Base-by-base conservation (phyloP, 306 rosid species). In the Leucaena leucocephala region DNA sequence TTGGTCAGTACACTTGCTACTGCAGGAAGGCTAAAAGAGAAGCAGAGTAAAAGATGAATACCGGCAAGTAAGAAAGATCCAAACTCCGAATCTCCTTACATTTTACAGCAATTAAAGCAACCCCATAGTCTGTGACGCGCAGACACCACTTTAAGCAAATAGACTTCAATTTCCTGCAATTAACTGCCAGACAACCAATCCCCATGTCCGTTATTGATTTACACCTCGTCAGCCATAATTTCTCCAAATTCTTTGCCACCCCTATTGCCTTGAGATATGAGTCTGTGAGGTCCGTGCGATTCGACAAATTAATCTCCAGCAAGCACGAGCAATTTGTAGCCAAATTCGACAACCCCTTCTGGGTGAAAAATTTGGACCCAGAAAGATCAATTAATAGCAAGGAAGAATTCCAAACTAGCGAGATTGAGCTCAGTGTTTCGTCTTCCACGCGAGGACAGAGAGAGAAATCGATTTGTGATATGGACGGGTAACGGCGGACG, bases 51-150 rank as follows among this genome's bases (percentile, higher is more conserved):
- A 61, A 21, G 27, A 74, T 54, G 16, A 34, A 61, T 85, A 93
- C 98, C 90, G 85, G 91, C 83, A 91, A 68, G 82, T 89, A 89
- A 34, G 98, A 93, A n/a, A 93, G 93, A 87, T 91, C 97, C 81
- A 93, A 76, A 76, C 80, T 78, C 3, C 85, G 87, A 81, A 93
- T 81, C 64, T 91, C 80, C 74, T 84, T 82, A 33, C 98, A 93
- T 73, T 93, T 93, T 0, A 85, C 83, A 71, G 94, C 97, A 76
- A 93, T 80, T 82, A 91, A 87, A 69, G 67, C 90, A 8, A 86
- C 88, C 67, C 98, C 97, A 79, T 81, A 79, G 81, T 93, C 97
- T 22, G 87, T 85, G 36, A 93, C 84, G 40, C 88, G 68, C 50
- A 87, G 68, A 67, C 98, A 93, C 93, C 98, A 83, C 59, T 84